Percentiles rank a stretch among this genome's conserved stretches.
These are phyloP conservation scores for Podospora conica DNA, from an alignment of 495 filamentous ascomycete genomes.

Conservation along the genomic window DNA sequence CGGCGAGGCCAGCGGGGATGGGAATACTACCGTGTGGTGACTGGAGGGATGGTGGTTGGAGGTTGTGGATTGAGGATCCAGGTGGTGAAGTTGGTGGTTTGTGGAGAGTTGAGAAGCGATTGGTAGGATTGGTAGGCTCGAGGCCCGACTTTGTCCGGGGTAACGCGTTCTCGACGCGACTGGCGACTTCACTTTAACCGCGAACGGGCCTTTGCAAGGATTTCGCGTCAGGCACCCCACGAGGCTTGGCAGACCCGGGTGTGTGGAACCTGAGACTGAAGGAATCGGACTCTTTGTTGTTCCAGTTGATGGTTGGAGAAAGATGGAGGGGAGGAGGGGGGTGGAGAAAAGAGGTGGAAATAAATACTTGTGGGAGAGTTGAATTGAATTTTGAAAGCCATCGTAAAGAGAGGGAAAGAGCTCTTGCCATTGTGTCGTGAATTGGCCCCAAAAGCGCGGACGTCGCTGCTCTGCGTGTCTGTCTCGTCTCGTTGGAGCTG, in stretches of 20 bases:
- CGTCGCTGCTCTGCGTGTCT: not conserved
- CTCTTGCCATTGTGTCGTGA: not conserved
- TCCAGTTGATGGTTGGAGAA: not conserved
- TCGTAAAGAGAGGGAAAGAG: not conserved
- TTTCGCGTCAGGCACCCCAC: not conserved
- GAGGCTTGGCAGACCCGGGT: not conserved
- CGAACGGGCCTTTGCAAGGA: not conserved
- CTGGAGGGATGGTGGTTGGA: no score
- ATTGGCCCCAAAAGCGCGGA: not conserved
- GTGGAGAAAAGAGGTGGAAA: not conserved
- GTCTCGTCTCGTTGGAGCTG: not conserved
- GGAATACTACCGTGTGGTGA: not conserved
- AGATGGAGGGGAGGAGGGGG: not conserved
- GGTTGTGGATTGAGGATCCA: not conserved
- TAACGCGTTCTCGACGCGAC: slow-evolving; percentile 16
- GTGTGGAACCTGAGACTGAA: not conserved
- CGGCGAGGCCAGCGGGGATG: not conserved
- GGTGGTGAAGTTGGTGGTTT: not conserved
- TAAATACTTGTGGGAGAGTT: not conserved
- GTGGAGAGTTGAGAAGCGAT: slow-evolving; percentile 5
- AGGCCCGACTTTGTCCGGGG: not conserved
- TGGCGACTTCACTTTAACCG: slow-evolving; percentile 1
- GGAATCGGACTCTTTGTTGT: no score
- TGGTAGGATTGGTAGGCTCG: slow-evolving; percentile 18
- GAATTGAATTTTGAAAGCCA: not conserved